phyloP scores from a whole-genome alignment of 1,284 basidiomycete genomes.

The Cystobasidium pallidum region DNA sequence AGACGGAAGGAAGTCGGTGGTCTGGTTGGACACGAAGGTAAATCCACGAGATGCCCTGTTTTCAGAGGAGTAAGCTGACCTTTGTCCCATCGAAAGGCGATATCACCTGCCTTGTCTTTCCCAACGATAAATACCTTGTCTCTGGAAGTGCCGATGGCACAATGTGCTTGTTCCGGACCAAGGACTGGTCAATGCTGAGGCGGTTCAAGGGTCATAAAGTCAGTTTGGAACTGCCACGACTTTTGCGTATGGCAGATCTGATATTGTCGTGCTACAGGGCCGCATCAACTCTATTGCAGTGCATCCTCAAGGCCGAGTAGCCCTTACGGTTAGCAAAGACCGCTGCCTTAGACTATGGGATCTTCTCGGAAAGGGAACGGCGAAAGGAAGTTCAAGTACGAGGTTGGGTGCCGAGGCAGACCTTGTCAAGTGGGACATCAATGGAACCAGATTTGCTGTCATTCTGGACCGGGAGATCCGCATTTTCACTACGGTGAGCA shows the following conservation, averaged over 20 bases:
- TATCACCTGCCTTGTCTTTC: conserved; percentile 38
- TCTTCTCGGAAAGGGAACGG: conserved; percentile 63
- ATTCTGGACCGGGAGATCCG: conserved; percentile 71
- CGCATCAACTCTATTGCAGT: conserved; percentile 86
- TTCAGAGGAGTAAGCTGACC: too few species aligned
- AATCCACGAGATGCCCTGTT: background rate
- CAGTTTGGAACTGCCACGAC: background rate
- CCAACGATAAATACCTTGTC: conserved; percentile 57
- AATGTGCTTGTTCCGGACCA: conserved; percentile 83
- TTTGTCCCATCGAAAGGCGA: conserved; percentile 29
- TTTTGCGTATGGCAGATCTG: background rate
- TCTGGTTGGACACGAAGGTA: conserved; percentile 57
- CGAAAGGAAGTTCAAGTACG: conserved; percentile 82
- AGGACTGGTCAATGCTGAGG: conserved; percentile 90
- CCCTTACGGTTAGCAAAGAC: conserved; percentile 87
- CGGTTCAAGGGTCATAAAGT: conserved; percentile 84
- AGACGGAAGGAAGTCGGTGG: conserved; percentile 89
- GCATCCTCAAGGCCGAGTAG: conserved; percentile 89
- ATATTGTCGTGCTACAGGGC: conserved; percentile 58
- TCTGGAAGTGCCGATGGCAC: conserved; percentile 78
- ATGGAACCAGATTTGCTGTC: conserved; percentile 75
- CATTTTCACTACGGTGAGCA: conserved; percentile 73
- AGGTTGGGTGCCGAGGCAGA: conserved; percentile 89
- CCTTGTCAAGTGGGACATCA: conserved; percentile 76
- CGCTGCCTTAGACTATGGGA: conserved; percentile 95